Conservation (phyloP, 1,284 basidiomycete genomes). For the Lentinula novae-zelandiae region DNA sequence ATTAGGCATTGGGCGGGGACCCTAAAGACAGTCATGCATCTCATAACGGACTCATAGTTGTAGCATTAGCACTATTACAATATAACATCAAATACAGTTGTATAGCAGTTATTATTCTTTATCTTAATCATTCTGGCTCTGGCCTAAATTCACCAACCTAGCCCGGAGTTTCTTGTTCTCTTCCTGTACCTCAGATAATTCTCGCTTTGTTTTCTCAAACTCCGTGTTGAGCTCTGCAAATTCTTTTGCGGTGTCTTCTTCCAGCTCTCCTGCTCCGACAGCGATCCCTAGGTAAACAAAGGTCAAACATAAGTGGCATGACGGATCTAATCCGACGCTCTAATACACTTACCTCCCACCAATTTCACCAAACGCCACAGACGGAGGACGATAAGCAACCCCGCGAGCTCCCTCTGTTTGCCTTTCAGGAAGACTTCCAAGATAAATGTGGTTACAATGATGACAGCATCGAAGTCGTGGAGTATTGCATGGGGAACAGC, state of each 20-base stretch:
- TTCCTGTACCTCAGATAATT: constrained; percentile 29
- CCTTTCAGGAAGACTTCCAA: constrained; percentile 68
- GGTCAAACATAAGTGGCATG: constrained; percentile 13
- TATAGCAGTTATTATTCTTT: background rate
- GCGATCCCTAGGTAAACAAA: constrained; percentile 50
- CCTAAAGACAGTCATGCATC: constrained; percentile 1
- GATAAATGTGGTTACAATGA: constrained; percentile 69
- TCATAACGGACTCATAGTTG: background rate
- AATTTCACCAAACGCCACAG: constrained; percentile 77
- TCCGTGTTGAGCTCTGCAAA: constrained; percentile 45
- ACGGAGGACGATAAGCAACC: constrained; percentile 67
- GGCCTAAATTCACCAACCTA: constrained; percentile 23
- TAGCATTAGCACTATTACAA: constrained; percentile 1
- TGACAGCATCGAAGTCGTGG: constrained; percentile 68
- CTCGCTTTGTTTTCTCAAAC: constrained; percentile 38
- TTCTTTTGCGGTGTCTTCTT: constrained; percentile 46
- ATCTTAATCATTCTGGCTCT: background rate
- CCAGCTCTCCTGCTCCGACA: constrained; percentile 68
- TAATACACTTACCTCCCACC: constrained; percentile 55
- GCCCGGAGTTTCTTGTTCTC: constrained; percentile 37
- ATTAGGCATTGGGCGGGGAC: constrained; percentile 5
- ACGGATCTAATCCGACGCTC: no score
- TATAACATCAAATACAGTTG: background rate
- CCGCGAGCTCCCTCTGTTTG: constrained; percentile 63
- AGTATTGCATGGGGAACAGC: constrained; percentile 48